Conservation (phyloP, 371 early-diverging fungal species). For the Lichtheimia ramosa region DNA sequence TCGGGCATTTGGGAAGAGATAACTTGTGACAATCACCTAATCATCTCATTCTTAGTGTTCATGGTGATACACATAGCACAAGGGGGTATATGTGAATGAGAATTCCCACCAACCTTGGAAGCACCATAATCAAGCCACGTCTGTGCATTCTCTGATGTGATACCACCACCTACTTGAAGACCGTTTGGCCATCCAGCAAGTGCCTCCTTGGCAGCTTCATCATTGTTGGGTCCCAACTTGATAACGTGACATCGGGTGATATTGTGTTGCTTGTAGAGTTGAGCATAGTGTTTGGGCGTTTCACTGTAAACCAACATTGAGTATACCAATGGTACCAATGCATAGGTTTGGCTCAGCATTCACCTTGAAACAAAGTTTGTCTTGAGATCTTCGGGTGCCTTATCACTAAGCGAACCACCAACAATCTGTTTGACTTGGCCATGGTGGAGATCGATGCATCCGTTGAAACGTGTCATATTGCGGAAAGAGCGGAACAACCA, state of each 20-base stretch:
- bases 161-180: slow-evolving; percentile 96
- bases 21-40: slow-evolving; percentile 93
- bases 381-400: slow-evolving; percentile 60
- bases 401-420: slow-evolving; percentile 85
- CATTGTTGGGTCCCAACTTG: slow-evolving; percentile 89
- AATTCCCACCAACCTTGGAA: slow-evolving; percentile 54
- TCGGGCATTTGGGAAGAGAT: slow-evolving; percentile 81
- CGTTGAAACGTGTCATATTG: slow-evolving; percentile 79
- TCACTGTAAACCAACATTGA: slow-evolving; percentile 48
- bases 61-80: no score
- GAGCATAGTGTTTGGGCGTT: slow-evolving; percentile 77
- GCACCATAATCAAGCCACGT: slow-evolving; percentile 89
- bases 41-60: not conserved
- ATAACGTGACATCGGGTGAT: slow-evolving; percentile 93
- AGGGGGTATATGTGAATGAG: no score
- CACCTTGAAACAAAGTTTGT: slow-evolving; percentile 94
- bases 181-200: slow-evolving; percentile 83
- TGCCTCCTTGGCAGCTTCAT: slow-evolving; percentile 83
- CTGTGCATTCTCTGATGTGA: slow-evolving; percentile 82
- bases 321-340: not conserved
- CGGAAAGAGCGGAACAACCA: no score
- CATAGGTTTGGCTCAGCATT: not conserved
- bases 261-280: slow-evolving; percentile 69
- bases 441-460: slow-evolving; percentile 93
- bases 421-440: slow-evolving; percentile 98